Evolutionary conservation across 1,139 yeast genomes (phyloP), one percentile per base, ranked within the genome.

Genomic region (Protomyces inouyei): DNA sequence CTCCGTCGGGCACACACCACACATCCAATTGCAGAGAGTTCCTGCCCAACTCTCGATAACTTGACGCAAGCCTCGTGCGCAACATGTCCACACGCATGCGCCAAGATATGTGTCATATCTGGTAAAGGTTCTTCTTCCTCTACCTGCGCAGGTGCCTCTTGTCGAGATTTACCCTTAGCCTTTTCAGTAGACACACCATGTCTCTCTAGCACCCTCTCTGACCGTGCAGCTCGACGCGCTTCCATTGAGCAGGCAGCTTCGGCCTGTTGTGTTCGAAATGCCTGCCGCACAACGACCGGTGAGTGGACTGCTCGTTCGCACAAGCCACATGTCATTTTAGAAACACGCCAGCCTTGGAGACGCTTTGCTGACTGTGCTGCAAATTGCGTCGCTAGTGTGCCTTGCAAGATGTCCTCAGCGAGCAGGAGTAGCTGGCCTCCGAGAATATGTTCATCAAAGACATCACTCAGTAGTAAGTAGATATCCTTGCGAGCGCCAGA

Each of bases 371-470:
- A 10, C 8, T 43, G 48, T 6, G 9, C 14, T 16, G 48, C 48
- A 18, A 43, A 43, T 43, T 18, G 48, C 25, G 4, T 16, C 14
- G 48, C 21, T 18, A n/a, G 25, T 12, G 48, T 21, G 18, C 23
- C 23, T 10, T 28, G 28, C 52, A 87, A 75, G 68, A 87, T 76
- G 51, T 76, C 75, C 54, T 85, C 77, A 1, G 85, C 80, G 3
- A 85, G 79, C n/a, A 76, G 74, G 36, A 85, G 74, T 69, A 86
- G 81, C 64, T 81, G 83, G 64, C 80, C 80, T 69, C 88, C 93
- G 70, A 85, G 85, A 1, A 83, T 77, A 70, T 85, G 85, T 0
- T 90, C 85, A 5, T 84, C 74, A 67, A 86, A 85, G 5, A 87
- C 81, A 64, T 87, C 90, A 53, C 80, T 81, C 18, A 88, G 75